Conservation (phyloP, 2,329 filamentous ascomycete genomes). For the Nannizziopsis barbatae region DNA sequence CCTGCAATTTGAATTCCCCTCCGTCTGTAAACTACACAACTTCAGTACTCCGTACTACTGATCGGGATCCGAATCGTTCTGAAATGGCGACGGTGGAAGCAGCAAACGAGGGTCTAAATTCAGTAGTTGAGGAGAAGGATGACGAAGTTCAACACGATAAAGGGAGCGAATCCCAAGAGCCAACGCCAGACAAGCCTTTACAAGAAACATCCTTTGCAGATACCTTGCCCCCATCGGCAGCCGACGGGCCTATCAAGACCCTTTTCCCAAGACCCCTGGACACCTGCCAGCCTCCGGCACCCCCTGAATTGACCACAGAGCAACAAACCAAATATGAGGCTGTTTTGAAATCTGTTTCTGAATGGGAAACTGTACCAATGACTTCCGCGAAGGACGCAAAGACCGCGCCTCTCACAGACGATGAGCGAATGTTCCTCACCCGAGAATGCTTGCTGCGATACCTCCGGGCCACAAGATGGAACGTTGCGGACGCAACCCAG, state of each 20-base stretch:
- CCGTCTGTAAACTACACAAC: no score
- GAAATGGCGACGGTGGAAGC: background rate
- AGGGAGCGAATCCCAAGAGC: background rate
- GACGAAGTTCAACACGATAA: background rate
- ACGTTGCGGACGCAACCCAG: conserved; percentile 59
- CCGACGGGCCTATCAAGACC: conserved; percentile 39
- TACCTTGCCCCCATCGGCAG: conserved; percentile 29
- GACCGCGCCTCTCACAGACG: conserved; percentile 57
- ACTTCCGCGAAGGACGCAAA: conserved; percentile 49
- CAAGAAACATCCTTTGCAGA: conserved; percentile 9
- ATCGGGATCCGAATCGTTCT: background rate
- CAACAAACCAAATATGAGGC: conserved; percentile 72
- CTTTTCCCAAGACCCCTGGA: conserved; percentile 51
- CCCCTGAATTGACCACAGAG: conserved; percentile 56
- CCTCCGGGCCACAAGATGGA: conserved; percentile 87
- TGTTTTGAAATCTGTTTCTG: conserved; percentile 57
- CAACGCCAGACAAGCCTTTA: background rate
- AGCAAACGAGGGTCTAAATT: background rate
- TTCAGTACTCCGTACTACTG: background rate
- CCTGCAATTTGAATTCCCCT: no score
- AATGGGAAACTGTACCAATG: conserved; percentile 60
- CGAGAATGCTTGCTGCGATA: conserved; percentile 87
- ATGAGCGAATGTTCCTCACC: conserved; percentile 81
- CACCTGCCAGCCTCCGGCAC: conserved; percentile 46
- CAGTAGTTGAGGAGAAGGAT: background rate